phyloP scores from a whole-genome alignment of 306 rosid species.

The Vigna mungo region DNA sequence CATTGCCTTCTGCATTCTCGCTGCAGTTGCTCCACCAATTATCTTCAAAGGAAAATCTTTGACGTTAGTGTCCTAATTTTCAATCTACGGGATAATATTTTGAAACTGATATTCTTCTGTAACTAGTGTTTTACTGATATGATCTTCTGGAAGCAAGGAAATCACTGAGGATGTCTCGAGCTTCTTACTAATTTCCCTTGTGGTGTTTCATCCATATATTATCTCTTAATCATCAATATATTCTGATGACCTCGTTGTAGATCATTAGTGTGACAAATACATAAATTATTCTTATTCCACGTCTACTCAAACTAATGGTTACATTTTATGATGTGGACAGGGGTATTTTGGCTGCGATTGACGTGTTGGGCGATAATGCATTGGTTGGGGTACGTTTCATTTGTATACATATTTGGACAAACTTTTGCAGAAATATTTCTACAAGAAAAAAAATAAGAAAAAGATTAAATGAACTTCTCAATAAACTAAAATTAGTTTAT shows the following conservation, averaged over 20 bases:
- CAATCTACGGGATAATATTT: slow-evolving; percentile 19
- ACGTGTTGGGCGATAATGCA: slow-evolving; percentile 54
- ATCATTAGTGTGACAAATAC: not conserved
- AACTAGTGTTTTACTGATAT: slow-evolving; percentile 26
- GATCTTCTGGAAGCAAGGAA: slow-evolving; percentile 37
- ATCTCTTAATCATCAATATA: slow-evolving; percentile 1
- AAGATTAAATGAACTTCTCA: too few relatives aligned
- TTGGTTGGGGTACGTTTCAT: slow-evolving; percentile 69
- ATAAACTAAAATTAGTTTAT: too few relatives aligned
- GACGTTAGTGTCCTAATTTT: slow-evolving; percentile 65
- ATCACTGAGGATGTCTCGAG: slow-evolving; percentile 11
- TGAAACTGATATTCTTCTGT: slow-evolving; percentile 19
- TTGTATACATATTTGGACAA: not conserved
- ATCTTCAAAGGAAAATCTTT: slow-evolving; percentile 84
- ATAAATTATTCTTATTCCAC: not conserved
- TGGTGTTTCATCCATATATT: slow-evolving; percentile 30
- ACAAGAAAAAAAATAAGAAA: too few relatives aligned
- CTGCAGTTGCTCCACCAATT: slow-evolving; percentile 89
- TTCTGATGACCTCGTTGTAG: not conserved
- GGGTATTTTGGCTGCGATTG: slow-evolving; percentile 86
- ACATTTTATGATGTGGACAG: slow-evolving; percentile 61
- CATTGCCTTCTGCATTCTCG: slow-evolving; percentile 80
- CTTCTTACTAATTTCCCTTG: not conserved
- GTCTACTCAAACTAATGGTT: slow-evolving; percentile 47
- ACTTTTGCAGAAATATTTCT: too few relatives aligned